phyloP scores from a whole-genome alignment of 768 basidiomycete species.

The Clathrus columnatus region DNA sequence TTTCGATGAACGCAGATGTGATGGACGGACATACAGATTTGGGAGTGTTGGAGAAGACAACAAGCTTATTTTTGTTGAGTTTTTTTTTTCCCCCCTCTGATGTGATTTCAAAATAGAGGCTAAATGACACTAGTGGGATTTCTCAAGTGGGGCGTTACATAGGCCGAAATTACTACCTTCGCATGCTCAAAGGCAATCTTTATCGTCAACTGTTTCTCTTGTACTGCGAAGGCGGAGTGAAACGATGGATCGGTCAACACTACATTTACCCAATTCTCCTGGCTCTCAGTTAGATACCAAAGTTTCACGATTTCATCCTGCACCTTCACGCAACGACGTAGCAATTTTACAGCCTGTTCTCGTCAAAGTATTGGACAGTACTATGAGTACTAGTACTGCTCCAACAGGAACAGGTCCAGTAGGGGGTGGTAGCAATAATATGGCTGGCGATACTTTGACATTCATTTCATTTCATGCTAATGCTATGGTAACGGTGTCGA shows the following conservation, averaged over 20 bases:
- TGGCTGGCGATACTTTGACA: slow-evolving; percentile 74
- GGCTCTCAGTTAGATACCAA: slow-evolving; percentile 7
- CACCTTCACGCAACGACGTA: slow-evolving; percentile 85
- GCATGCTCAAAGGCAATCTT: slow-evolving; percentile 66
- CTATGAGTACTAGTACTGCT: background rate
- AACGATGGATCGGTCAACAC: slow-evolving; percentile 42
- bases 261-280: slow-evolving; percentile 39
- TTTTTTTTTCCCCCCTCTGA: slow-evolving; percentile 9
- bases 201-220: slow-evolving; percentile 72
- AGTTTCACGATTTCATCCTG: slow-evolving; percentile 64
- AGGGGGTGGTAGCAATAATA: slow-evolving; percentile 22
- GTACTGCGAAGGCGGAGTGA: slow-evolving; percentile 44
- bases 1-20: slow-evolving; percentile 85
- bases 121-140: slow-evolving; percentile 68
- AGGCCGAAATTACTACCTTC: slow-evolving; percentile 68
- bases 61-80: slow-evolving; percentile 74
- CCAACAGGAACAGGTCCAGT: background rate
- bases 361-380: slow-evolving; percentile 31
- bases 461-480: slow-evolving; percentile 70
- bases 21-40: slow-evolving; percentile 87
- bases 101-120: slow-evolving; percentile 3
- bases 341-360: slow-evolving; percentile 86
- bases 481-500: slow-evolving; percentile 70
- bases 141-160: slow-evolving; percentile 84
- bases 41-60: slow-evolving; percentile 97